Percentiles rank a stretch among this genome's conserved stretches.
Conservation (phyloP, 2,329 filamentous ascomycete species). For the Juglanconis sp. region DNA sequence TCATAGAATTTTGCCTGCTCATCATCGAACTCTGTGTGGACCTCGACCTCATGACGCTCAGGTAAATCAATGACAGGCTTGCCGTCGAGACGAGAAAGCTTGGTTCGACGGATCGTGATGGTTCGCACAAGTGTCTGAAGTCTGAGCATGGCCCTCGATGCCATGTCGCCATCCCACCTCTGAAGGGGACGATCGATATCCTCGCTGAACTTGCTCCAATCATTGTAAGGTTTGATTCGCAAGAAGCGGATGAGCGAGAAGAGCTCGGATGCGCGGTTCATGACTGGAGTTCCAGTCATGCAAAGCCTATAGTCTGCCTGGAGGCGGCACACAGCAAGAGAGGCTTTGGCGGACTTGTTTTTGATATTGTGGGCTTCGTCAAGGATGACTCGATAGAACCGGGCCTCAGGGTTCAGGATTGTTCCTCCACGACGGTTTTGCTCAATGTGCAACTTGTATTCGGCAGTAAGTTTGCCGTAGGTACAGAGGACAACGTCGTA, state of each 20-base stretch:
- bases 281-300: constrained; percentile 16
- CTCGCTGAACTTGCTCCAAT: constrained; percentile 33
- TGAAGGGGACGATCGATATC: constrained; percentile 8
- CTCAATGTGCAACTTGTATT: not conserved
- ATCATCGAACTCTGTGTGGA: constrained; percentile 60
- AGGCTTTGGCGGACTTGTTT: constrained; percentile 4
- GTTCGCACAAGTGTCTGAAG: constrained; percentile 62
- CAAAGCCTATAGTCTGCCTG: constrained; percentile 6
- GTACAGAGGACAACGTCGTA: constrained; percentile 15
- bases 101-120: constrained; percentile 75
- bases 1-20: constrained; percentile 62
- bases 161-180: constrained; percentile 3
- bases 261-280: constrained; percentile 12
- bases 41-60: constrained; percentile 55
- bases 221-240: constrained; percentile 20
- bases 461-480: constrained; percentile 9
- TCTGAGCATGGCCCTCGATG: constrained; percentile 28
- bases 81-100: constrained; percentile 71
- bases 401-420: constrained; percentile 23
- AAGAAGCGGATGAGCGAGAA: constrained; percentile 33
- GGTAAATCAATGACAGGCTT: constrained; percentile 67
- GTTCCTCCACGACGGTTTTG: not conserved
- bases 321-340: constrained; percentile 2
- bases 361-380: constrained; percentile 17
- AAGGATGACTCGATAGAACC: constrained; percentile 12